A percentile compares a stretch with the other conserved stretches of the same genome.
These are phyloP conservation scores for Lactifluus piperatus DNA, from an alignment of 768 basidiomycete species.

Conservation along the genomic window DNA sequence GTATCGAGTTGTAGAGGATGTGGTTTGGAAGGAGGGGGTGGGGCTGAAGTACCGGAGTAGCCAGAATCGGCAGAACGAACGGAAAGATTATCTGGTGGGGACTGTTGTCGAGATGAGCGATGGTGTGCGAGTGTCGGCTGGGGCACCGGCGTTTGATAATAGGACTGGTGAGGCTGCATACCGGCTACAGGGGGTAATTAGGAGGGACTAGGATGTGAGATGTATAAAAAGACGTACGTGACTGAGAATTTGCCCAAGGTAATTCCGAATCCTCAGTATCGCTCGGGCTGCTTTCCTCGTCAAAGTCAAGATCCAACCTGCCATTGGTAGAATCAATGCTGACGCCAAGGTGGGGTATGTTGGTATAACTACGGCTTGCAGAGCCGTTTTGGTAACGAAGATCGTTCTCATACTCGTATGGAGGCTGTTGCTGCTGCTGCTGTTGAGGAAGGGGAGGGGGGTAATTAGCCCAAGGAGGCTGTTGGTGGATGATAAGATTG, in stretches of 20 bases:
- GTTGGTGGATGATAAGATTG: constrained; percentile 29
- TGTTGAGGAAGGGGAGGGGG: constrained; percentile 29
- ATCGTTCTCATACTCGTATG: constrained; percentile 19
- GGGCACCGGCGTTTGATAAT: neutral
- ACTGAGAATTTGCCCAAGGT: constrained; percentile 36
- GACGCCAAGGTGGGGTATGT: constrained; percentile 33
- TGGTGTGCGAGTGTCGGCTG: constrained; percentile 17
- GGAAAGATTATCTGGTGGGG: constrained; percentile 31
- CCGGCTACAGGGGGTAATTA: neutral
- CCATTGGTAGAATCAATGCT: constrained; percentile 50
- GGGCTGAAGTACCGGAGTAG: constrained; percentile 21
- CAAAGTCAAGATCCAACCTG: constrained; percentile 51
- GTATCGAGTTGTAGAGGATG: constrained; percentile 58
- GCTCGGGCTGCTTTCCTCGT: constrained; percentile 28
- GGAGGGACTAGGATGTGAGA: neutral
- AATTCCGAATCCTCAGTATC: constrained; percentile 48
- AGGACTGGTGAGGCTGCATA: constrained; percentile 3
- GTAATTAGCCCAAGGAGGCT: constrained; percentile 19
- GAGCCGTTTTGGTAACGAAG: constrained; percentile 24
- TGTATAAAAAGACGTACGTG: constrained; percentile 14
- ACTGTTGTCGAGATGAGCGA: constrained; percentile 15
- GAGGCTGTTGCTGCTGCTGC: constrained; percentile 19
- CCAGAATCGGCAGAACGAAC: constrained; percentile 32
- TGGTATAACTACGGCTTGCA: constrained; percentile 21
- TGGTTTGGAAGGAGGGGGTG: constrained; percentile 27